A percentile compares a stretch with the other conserved stretches of the same genome.
phyloP scores from a whole-genome alignment of 768 basidiomycete species.

The Tricholoma terreum region DNA sequence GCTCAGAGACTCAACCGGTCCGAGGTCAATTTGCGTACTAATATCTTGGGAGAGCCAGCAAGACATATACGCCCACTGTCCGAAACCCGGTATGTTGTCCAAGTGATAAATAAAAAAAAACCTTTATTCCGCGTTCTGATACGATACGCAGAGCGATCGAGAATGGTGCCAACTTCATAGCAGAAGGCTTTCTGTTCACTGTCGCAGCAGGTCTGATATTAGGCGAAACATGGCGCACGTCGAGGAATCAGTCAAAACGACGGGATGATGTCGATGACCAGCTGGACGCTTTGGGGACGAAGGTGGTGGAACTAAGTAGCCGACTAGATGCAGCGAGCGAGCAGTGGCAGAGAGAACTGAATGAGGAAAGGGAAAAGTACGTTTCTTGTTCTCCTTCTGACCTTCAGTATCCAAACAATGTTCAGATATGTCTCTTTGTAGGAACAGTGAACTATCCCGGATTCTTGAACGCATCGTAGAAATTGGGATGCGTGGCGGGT shows the following conservation, averaged over 20 bases:
- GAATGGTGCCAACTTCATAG: constrained; percentile 80
- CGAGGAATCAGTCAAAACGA: constrained; percentile 66
- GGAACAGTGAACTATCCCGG: constrained; percentile 64
- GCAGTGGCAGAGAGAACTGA: constrained; percentile 42
- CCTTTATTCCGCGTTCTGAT: background rate
- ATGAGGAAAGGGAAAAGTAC: constrained; percentile 45
- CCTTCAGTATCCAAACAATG: background rate
- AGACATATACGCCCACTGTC: constrained; percentile 73
- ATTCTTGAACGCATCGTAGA: constrained; percentile 68
- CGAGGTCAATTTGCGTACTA: constrained; percentile 69
- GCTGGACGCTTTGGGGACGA: constrained; percentile 53
- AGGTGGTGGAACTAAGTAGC: constrained; percentile 44
- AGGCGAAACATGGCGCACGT: constrained; percentile 74
- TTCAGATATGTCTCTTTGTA: constrained; percentile 18
- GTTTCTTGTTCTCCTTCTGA: constrained; percentile 14
- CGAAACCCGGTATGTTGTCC: constrained; percentile 56
- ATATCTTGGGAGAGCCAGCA: constrained; percentile 74
- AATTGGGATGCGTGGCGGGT: constrained; percentile 60
- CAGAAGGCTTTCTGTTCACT: constrained; percentile 79
- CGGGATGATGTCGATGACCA: constrained; percentile 70
- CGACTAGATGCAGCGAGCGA: constrained; percentile 39
- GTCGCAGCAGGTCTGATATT: constrained; percentile 75
- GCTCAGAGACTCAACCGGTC: constrained; percentile 76
- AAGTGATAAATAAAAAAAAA: background rate
- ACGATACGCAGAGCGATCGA: constrained; percentile 63